Evolutionary conservation across 179 eudicot species (phyloP), one percentile per base, ranked within the genome.

Genomic region (Patellifolia procumbens): DNA sequence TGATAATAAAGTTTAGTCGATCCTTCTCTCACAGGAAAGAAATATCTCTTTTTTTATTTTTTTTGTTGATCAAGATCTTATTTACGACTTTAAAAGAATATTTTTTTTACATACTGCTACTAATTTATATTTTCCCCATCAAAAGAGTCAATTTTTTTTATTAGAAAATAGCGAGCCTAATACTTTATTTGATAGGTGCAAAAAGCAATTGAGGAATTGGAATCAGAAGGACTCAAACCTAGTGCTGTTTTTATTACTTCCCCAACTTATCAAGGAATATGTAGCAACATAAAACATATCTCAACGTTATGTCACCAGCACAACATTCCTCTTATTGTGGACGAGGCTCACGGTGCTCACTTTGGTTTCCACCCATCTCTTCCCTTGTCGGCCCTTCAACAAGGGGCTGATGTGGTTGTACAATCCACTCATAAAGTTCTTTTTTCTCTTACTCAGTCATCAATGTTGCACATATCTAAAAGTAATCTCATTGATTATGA

Each of bases 331-430:
- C 61, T 92, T 15, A 90, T 92, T 56, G 92, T 90, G 3, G 97
- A 92, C 45, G 94, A 91, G 82, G 97, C 97, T 75, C 97, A 91
- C 35, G 97, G 97, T 29, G 97, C 97, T 7, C 97, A 92, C 76
- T 86, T 92, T 19, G 91, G 97, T 46, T 89, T 90, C 80, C 97
- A 92, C 78, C 79, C 81, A 4, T 29, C 59, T 26, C 80, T 89
- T 20, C 97, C 94, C 8, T 45, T 26, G 63, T 83, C 94, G 62
- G 92, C 97, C 64, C 90, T 91, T 48, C 76, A 73, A 63, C 94
- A 91, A 80, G 94, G 92, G 16, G 94, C 91, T 53, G 92, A 92
- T 80, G 60, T 92, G 51, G 84, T 86, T 19, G 79, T 90, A 8
- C 97, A 90, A 76, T 91, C 97, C 39, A 91, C 93, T 63, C 96